Evolutionary conservation across 2,329 filamentous ascomycete species (phyloP).

Genomic region (Apiospora kogelbergensis): DNA sequence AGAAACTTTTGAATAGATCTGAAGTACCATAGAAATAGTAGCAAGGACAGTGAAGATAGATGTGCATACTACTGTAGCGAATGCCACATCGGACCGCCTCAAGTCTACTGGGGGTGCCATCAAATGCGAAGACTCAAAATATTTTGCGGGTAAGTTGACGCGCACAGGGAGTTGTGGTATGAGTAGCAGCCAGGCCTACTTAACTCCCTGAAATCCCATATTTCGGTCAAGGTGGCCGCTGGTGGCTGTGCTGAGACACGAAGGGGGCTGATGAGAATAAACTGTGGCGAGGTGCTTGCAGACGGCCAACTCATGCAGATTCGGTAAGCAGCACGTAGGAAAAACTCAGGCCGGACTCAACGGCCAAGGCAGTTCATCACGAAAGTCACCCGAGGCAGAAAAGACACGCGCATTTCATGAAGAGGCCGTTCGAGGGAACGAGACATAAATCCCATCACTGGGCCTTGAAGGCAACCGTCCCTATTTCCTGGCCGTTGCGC

Average conservation of each 20-base stretch:
- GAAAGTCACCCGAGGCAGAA: no score
- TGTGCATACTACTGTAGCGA: background rate
- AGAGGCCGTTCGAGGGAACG: no score
- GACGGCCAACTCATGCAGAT: no score
- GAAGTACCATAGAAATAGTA: background rate
- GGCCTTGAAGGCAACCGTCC: background rate
- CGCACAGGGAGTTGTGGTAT: background rate
- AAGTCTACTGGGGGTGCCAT: background rate
- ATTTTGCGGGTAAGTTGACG: background rate
- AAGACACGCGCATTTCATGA: no score
- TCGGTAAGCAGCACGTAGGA: no score
- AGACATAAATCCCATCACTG: background rate
- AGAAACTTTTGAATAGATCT: background rate
- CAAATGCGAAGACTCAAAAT: background rate
- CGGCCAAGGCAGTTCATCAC: no score
- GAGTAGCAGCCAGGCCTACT: background rate
- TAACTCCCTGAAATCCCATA: background rate
- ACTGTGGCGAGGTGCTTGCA: no score
- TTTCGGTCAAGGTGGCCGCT: no score
- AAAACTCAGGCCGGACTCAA: no score
- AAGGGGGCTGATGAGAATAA: no score
- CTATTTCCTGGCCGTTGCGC: background rate
- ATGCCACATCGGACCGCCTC: background rate
- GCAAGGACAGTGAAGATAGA: background rate
- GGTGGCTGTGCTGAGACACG: no score